Evolutionary conservation across 1,139 yeast species (phyloP).

Genomic region (Petasospora rhodanensis): DNA sequence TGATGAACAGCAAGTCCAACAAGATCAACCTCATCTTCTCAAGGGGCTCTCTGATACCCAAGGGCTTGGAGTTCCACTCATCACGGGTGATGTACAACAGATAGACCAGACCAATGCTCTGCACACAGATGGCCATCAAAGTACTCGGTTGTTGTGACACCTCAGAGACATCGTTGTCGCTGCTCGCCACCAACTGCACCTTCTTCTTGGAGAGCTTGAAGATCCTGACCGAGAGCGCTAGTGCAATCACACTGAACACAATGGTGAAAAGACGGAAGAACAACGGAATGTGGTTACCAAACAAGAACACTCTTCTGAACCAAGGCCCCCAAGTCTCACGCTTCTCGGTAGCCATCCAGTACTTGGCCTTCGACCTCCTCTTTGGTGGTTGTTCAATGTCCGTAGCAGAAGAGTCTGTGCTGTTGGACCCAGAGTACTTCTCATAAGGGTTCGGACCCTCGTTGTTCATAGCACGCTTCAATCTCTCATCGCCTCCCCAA

Average conservation of each 20-base stretch:
- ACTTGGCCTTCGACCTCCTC: constrained; percentile 54
- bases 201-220: constrained; percentile 41
- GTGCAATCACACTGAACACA: constrained; percentile 53
- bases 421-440: too few relatives aligned
- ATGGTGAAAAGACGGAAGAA: constrained; percentile 68
- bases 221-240: constrained; percentile 66
- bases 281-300: constrained; percentile 78
- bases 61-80: constrained; percentile 87
- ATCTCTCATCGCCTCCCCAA: constrained; percentile 71
- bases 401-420: constrained; percentile 19
- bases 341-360: constrained; percentile 64
- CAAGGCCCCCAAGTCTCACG: constrained; percentile 63
- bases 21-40: constrained; percentile 74
- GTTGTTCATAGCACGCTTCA: constrained; percentile 47
- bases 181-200: constrained; percentile 15
- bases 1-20: constrained; percentile 80
- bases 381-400: constrained; percentile 26
- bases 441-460: constrained; percentile 15
- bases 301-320: constrained; percentile 53
- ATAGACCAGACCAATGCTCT: constrained; percentile 72
- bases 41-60: constrained; percentile 80
- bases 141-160: constrained; percentile 83
- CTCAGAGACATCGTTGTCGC: constrained; percentile 22
- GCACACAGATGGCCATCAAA: constrained; percentile 86
- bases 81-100: constrained; percentile 80